Conservation (phyloP, 139 green algal genomes). For the Deuterostichococcus epilithicus region DNA sequence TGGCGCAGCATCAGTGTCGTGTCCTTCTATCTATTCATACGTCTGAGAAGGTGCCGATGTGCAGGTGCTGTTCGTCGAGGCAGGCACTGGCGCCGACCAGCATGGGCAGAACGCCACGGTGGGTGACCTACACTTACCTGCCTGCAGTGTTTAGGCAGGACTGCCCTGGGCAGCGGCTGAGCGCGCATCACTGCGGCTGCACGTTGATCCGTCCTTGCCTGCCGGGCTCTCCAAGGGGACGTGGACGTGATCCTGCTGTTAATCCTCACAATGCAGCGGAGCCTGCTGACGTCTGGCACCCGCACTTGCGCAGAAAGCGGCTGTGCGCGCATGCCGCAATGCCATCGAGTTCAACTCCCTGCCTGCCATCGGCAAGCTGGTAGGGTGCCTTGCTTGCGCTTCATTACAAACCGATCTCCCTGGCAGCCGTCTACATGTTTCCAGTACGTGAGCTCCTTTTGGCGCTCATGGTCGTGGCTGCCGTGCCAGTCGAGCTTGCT, state of each 20-base stretch:
- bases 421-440: no score
- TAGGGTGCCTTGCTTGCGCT: neutral
- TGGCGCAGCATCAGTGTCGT: no score
- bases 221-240: neutral
- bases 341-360: conserved; percentile 56
- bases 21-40: no score
- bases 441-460: no score
- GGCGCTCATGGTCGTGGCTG: no score
- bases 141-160: neutral
- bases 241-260: no score
- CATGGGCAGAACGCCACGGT: conserved; percentile 10
- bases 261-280: neutral
- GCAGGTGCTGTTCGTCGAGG: conserved; percentile 25
- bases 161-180: no score
- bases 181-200: no score
- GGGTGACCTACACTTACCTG: neutral
- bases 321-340: conserved; percentile 35
- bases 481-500: no score
- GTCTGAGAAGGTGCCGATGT: no score
- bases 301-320: conserved; percentile 18
- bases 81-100: conserved; percentile 15
- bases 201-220: neutral
- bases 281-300: neutral
- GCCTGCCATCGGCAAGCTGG: conserved; percentile 27
- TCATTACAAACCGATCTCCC: no score